Conservation (phyloP, 192 early-diverging fungal species). For the Coemansia sp. region DNA sequence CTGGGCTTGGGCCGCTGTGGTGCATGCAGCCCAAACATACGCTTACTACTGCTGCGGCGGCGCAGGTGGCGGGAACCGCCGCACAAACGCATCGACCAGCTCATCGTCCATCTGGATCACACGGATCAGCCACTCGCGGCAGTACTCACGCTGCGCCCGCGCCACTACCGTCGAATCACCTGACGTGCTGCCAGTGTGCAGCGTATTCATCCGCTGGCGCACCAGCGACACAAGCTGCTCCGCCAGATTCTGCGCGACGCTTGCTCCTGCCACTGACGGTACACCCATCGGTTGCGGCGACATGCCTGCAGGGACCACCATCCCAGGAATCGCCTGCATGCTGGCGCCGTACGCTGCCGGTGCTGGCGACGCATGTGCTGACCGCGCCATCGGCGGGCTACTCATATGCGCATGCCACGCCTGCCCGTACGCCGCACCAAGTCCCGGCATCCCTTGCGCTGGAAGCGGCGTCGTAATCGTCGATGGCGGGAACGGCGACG, state of each 20-base stretch:
- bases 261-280: neutral
- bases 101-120: slow-evolving; percentile 53
- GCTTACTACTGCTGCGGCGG: slow-evolving; percentile 20
- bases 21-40: too few species aligned
- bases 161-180: neutral
- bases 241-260: slow-evolving; percentile 47
- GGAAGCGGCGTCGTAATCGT: slow-evolving; percentile 51
- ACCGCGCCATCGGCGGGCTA: slow-evolving; percentile 8
- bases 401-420: slow-evolving; percentile 16
- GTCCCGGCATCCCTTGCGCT: slow-evolving; percentile 14
- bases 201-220: slow-evolving; percentile 48
- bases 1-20: too few species aligned
- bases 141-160: slow-evolving; percentile 48
- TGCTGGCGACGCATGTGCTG: slow-evolving; percentile 45
- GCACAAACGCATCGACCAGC: slow-evolving; percentile 53
- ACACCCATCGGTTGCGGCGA: neutral
- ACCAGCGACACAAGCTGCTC: slow-evolving; percentile 55
- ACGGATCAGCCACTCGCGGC: slow-evolving; percentile 50
- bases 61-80: slow-evolving; percentile 51
- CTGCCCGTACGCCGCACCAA: slow-evolving; percentile 2
- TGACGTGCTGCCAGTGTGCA: slow-evolving; percentile 7
- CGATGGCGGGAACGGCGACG: slow-evolving; percentile 50
- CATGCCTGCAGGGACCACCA: slow-evolving; percentile 5
- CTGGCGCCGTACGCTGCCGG: slow-evolving; percentile 19
- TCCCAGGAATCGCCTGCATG: slow-evolving; percentile 12